Evolutionary conservation across 768 basidiomycete genomes (phyloP).

Genomic region (Agrocybe praecox): DNA sequence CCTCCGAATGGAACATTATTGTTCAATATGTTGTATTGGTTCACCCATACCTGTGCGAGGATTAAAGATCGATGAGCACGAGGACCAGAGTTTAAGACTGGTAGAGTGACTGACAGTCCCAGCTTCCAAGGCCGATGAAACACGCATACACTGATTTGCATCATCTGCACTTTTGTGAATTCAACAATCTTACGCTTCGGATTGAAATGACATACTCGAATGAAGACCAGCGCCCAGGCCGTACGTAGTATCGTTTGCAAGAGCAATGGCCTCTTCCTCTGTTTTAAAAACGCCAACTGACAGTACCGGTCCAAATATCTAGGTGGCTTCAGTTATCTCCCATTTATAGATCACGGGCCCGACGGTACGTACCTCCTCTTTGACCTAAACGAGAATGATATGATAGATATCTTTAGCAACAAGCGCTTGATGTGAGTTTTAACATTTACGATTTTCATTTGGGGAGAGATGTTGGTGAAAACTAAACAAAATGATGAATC

Average conservation of each 20-base stretch:
- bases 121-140: conserved; percentile 83
- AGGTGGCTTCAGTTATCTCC: conserved; percentile 1
- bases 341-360: conserved; percentile 3
- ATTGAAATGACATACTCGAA: conserved; percentile 58
- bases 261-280: conserved; percentile 81
- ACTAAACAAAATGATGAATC: conserved; percentile 45
- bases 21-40: conserved; percentile 82
- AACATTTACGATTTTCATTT: conserved; percentile 81
- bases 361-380: conserved; percentile 60
- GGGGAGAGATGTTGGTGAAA: conserved; percentile 74
- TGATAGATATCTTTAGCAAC: background rate
- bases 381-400: conserved; percentile 41
- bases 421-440: background rate
- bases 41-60: conserved; percentile 77
- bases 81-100: background rate
- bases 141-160: conserved; percentile 87
- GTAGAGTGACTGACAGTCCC: conserved; percentile 65
- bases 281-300: conserved; percentile 81
- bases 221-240: conserved; percentile 93
- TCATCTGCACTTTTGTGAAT: conserved; percentile 48
- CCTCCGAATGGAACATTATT: conserved; percentile 96
- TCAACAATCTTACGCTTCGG: background rate
- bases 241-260: conserved; percentile 89
- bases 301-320: conserved; percentile 97
- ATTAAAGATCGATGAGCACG: background rate